A percentile compares a stretch with the other conserved stretches of the same genome.
phyloP scores from a whole-genome alignment of 352 stramenopile genomes.

The Globisporangium solare region DNA sequence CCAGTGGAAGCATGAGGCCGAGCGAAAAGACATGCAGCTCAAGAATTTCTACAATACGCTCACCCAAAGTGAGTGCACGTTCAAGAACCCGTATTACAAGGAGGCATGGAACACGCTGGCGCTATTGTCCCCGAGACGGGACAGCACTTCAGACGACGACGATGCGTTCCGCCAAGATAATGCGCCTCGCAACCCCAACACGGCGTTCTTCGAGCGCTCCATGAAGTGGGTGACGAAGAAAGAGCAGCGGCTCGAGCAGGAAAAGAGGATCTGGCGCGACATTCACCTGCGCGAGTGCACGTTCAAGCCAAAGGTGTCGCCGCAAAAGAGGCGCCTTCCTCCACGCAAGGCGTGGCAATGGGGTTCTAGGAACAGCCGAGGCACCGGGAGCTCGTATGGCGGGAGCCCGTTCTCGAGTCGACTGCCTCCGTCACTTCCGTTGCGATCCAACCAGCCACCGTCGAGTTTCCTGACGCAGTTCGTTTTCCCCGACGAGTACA shows the following conservation, averaged over 20 bases:
- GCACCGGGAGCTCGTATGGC: neutral
- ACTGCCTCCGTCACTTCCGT: neutral
- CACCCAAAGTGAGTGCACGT: slow-evolving; percentile 35
- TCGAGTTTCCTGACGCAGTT: slow-evolving; percentile 2
- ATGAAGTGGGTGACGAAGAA: slow-evolving; percentile 35
- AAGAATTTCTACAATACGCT: slow-evolving; percentile 32
- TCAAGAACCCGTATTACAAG: slow-evolving; percentile 55
- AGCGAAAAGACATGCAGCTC: slow-evolving; percentile 27
- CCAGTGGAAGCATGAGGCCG: slow-evolving; percentile 50
- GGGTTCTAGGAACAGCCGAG: slow-evolving; percentile 3
- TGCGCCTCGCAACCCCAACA: slow-evolving; percentile 11
- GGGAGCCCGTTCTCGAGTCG: neutral
- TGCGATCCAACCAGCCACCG: neutral
- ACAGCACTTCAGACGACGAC: neutral
- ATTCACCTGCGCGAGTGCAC: slow-evolving; percentile 50
- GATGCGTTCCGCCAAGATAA: neutral
- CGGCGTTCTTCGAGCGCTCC: slow-evolving; percentile 45
- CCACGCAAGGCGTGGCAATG: slow-evolving; percentile 6
- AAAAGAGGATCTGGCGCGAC: slow-evolving; percentile 34
- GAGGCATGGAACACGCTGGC: slow-evolving; percentile 27
- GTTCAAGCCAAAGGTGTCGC: slow-evolving; percentile 35
- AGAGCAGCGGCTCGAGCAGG: slow-evolving; percentile 26
- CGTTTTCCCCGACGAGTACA: slow-evolving; percentile 12
- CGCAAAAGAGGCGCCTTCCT: neutral
- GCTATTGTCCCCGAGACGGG: neutral